Evolutionary conservation across 2,329 filamentous ascomycete genomes (phyloP).

Genomic region (Pseudogymnoascus sp.): DNA sequence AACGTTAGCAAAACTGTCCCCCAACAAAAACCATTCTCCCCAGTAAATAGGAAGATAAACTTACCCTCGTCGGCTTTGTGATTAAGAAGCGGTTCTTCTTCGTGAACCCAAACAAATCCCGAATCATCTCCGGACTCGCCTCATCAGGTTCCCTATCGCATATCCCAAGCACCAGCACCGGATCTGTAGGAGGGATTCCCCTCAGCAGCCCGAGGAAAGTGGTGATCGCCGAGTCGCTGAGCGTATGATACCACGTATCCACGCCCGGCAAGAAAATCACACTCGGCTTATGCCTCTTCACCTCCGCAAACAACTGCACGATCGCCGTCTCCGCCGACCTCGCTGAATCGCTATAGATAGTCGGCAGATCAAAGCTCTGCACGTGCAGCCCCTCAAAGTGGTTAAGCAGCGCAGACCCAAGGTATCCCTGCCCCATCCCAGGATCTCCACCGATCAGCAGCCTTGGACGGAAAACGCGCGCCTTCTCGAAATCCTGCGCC

Average conservation of each 20-base stretch:
- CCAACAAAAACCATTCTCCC: neutral
- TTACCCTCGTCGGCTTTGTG: constrained; percentile 54
- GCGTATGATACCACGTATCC: constrained; percentile 68
- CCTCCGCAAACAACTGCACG: constrained; percentile 83
- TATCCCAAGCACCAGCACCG: constrained; percentile 80
- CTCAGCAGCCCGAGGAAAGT: constrained; percentile 78
- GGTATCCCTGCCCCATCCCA: constrained; percentile 91
- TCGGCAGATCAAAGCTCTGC: constrained; percentile 87
- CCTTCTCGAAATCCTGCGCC: constrained; percentile 72
- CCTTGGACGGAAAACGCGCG: constrained; percentile 80
- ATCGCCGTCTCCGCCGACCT: constrained; percentile 69
- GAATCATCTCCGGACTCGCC: constrained; percentile 55
- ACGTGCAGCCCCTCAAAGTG: constrained; percentile 92
- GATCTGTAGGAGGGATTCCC: constrained; percentile 81
- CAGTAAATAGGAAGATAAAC: constrained; percentile 20
- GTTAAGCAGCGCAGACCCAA: constrained; percentile 77
- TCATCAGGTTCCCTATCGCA: constrained; percentile 61
- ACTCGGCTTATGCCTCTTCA: constrained; percentile 88
- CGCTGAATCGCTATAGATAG: constrained; percentile 72
- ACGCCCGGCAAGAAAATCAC: constrained; percentile 92
- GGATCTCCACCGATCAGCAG: constrained; percentile 72
- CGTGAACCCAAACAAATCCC: constrained; percentile 79
- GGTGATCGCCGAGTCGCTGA: constrained; percentile 58
- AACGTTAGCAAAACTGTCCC: constrained; percentile 23
- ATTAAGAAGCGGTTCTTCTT: constrained; percentile 69